Evolutionary conservation across 129 eudicot species (phyloP), one percentile per base, ranked within the genome.

Genomic region (Lactuca saligna): DNA sequence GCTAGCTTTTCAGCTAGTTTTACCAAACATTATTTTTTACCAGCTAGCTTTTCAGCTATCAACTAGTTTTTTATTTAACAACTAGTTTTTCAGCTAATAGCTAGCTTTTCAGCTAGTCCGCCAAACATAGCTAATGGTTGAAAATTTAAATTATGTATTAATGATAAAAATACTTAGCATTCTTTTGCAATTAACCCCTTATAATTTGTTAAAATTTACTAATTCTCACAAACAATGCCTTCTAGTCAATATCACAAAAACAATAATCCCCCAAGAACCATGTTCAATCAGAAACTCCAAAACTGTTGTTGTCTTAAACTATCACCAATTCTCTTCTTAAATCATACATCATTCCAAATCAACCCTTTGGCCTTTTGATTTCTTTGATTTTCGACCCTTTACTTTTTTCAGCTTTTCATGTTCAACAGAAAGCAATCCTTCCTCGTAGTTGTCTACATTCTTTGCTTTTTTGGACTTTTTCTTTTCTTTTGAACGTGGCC

Each of bases 381-480:
- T 79, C 78, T 82, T 81, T 72, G 42, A 86, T 75, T 70, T 87
- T 64, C 63, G 10, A 33, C 80, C 84, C 82, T 75, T 81, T 2
- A 15, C n/a, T 16, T 71, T 84, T 66, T 78, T 78, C 57, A 70
- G 51, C 55, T 77, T 80, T 68, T 78, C 83, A 29, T 65, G 70
- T 72, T 83, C 80, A 13, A 38, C 58, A 10, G 76, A 48, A 10
- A n/a, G 6, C 0, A 46, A 9, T 5, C 29, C 81, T 70, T 74
- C 81, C 20, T 59, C 32, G 2, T 56, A 55, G 13, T 6, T 58
- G 1, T 63, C 73, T 7, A 15, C 69, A 59, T 51, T 44, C 57
- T 16, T 54, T 15, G 68, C 49, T 34, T 55, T 77, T 63, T 77
- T 77, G 17, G 61, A 34, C 49, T 56, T 70, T 35, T 77, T 77